phyloP scores from a whole-genome alignment of 805 yeast species.

The Metschnikowia baotianmanensis region DNA sequence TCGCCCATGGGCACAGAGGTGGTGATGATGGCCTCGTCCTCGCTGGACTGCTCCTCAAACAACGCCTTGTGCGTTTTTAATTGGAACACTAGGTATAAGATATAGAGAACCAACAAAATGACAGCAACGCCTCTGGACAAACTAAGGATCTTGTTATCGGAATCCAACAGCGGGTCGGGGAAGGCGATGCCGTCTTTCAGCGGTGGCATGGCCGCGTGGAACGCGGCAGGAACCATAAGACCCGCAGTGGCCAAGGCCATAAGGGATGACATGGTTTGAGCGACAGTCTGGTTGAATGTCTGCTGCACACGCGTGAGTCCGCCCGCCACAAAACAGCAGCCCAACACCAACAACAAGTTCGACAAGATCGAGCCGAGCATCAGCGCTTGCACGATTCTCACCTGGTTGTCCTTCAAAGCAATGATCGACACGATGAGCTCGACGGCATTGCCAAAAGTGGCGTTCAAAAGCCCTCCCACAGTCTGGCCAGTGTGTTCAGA shows the following conservation, averaged over 20 bases:
- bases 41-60: constrained; percentile 57
- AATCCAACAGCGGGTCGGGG: constrained; percentile 36
- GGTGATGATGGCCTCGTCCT: constrained; percentile 41
- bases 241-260: constrained; percentile 90
- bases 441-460: constrained; percentile 97
- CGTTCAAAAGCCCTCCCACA: constrained; percentile 89
- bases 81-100: constrained; percentile 81
- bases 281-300: constrained; percentile 90
- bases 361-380: constrained; percentile 95
- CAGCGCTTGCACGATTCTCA: constrained; percentile 93
- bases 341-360: constrained; percentile 83
- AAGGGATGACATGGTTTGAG: constrained; percentile 95
- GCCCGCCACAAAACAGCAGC: constrained; percentile 94
- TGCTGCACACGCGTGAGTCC: constrained; percentile 86
- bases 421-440: constrained; percentile 92
- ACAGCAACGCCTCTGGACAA: constrained; percentile 86
- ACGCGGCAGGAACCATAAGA: constrained; percentile 91
- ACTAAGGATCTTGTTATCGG: constrained; percentile 54
- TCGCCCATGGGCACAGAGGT: constrained; percentile 25
- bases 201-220: constrained; percentile 72
- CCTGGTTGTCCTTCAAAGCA: constrained; percentile 81
- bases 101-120: constrained; percentile 71
- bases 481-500: constrained; percentile 88
- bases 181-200: constrained; percentile 36
- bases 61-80: constrained; percentile 77